Evolutionary conservation across 257 asterid genomes (phyloP), one percentile per base, ranked within the genome.

Genomic region (Salvia miltiorrhiza): DNA sequence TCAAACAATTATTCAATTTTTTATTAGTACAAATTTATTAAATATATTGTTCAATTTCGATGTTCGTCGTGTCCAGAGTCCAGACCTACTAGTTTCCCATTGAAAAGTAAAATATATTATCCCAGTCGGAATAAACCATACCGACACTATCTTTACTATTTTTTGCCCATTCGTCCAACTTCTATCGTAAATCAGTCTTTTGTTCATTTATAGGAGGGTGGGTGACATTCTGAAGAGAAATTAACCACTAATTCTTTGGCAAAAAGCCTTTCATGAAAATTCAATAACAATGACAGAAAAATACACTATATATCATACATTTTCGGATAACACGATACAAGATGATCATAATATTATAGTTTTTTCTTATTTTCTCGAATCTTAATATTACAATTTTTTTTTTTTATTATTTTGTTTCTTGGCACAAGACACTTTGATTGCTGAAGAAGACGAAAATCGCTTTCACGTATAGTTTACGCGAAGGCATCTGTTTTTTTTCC

Each of bases 331-430:
- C 63, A 61, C 9, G 54, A 47, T 45, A 54, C 68, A 61, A 0
- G 16, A 49, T 55, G 28, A 20, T 9, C n/a, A 23, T 4, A 49
- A 40, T 19, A 48, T 21, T 32, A 26, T 13, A 17, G 2, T 30
- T 30, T 35, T n/a, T 5, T 41, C 69, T 72, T 72, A 43, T 77
- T 77, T 54, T 32, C 32, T 60, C 26, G 32, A 61, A 67, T 20
- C 71, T 66, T 17, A 50, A n/a, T 23, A 16, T 13, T 23, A 35
- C 53, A 37, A 12, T 67, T 20, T 24, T 23, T 59, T 11, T 41
- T 1, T 4, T 17, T n/a, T n/a, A n/a, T n/a, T n/a, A n/a, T n/a
- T n/a, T n/a, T n/a, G 30, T 59, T n/a, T 55, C 24, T 54, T 26
- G 35, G 60, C 26, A 53, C 37, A 28, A 11, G 14, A 65, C 5